These are phyloP conservation scores for Plasmodium inui DNA, from an alignment of 169 alveolate species.

Conservation along the genomic window DNA sequence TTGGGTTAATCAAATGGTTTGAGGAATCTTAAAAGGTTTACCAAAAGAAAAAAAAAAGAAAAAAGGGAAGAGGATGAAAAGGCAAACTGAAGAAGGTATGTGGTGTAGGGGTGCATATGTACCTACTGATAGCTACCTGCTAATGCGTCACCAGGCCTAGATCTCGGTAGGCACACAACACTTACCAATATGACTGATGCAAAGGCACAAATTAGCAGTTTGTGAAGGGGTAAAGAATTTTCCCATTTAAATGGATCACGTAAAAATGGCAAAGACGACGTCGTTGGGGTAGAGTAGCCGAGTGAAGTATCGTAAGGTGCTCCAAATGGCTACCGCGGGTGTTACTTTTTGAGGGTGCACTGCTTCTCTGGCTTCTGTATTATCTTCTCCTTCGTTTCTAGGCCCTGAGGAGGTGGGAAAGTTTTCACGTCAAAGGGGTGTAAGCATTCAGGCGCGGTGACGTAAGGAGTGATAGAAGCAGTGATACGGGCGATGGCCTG, in stretches of 20 bases:
- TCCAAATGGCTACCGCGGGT: not conserved
- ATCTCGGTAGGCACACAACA: not conserved
- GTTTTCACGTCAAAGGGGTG: not conserved
- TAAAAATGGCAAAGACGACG: not conserved
- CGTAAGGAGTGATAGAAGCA: not conserved
- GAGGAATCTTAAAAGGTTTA: not conserved
- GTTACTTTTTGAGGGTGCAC: constrained; percentile 76
- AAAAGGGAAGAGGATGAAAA: not conserved
- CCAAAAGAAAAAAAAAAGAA: not conserved
- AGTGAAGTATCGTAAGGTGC: not conserved
- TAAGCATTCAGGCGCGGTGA: not conserved
- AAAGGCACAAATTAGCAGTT: not conserved
- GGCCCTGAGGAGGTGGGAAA: not conserved
- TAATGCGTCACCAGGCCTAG: not conserved
- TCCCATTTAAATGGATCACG: not conserved
- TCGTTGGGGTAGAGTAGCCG: not conserved
- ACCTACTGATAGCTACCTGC: not conserved
- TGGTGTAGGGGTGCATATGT: not conserved
- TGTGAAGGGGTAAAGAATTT: not conserved
- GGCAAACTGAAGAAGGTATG: not conserved
- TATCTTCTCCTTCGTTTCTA: constrained; percentile 81
- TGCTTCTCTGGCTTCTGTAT: constrained; percentile 79
- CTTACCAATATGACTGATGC: not conserved
- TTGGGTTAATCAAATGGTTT: not conserved
- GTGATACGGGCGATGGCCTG: no score